Evolutionary conservation across 1,284 basidiomycete genomes (phyloP), one percentile per base, ranked within the genome.

Genomic region (Leccinum subfulvum): DNA sequence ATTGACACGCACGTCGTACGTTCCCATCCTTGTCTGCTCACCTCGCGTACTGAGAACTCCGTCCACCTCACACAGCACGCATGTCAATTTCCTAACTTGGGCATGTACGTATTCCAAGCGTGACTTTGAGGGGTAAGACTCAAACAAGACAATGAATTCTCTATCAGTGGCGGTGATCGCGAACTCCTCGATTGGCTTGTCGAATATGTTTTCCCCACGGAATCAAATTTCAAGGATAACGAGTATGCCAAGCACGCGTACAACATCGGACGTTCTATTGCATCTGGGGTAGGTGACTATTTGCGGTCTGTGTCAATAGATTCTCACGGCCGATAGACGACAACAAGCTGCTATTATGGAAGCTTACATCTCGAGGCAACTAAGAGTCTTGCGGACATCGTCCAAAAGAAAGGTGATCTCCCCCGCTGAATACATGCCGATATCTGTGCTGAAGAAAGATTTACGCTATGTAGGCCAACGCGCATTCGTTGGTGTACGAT

Each of bases 321-420:
- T 3, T 7, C 37, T 55, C 39, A 59, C 8, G 28, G 3, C 4
- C 9, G 53, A 28, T 65, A 94, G 92, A 97, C 94, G 0, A 97
- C 95, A 0, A 97, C 94, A 0, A 92, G 90, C 66, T 96, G 94
- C 74, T 97, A 97, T 76, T 98, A 94, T 75, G 92, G 87, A 13
- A 91, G 91, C 0, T 77, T 96, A 2, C 94, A 98, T 76, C 78
- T 90, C n/a, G 87, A 90, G 60, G 85, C 89, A 0, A 92, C 92
- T 6, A 92, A 89, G 74, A 78, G 85, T 23, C 84, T 98, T 1
- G 95, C 93, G 1, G 84, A 93, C 44, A 84, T 92, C 21, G 84
- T 92, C 49, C 82, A 90, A 68, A 71, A 77, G 16, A 78, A 79
- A 66, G 93, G 89, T 89, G 58, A 62, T 14, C 18, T 79, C 67